phyloP scores from a whole-genome alignment of 139 green algal species.

The Astrephomene gubernaculifera region DNA sequence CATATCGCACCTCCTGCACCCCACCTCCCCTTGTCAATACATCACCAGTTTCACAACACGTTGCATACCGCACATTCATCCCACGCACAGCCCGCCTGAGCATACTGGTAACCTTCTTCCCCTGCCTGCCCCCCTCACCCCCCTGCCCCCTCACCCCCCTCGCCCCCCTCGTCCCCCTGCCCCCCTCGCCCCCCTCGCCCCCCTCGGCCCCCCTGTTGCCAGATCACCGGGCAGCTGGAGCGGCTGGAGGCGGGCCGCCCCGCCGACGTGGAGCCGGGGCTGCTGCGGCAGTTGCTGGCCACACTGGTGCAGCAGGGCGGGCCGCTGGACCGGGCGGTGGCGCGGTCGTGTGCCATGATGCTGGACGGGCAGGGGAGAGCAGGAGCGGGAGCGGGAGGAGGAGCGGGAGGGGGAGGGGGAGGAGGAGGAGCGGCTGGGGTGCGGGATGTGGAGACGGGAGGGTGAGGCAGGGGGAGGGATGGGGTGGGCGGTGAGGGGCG shows the following conservation, averaged over 20 bases:
- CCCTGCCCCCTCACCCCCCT: neutral
- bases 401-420: neutral
- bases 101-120: too few species aligned
- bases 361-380: neutral
- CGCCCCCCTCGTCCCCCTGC: neutral
- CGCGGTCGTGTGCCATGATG: neutral
- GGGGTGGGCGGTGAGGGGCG: too few species aligned
- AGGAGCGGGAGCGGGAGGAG: neutral
- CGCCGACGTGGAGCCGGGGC: neutral
- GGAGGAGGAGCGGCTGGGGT: too few species aligned
- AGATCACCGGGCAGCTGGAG: neutral
- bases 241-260: neutral
- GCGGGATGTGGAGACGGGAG: neutral
- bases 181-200: neutral
- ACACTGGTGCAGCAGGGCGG: neutral
- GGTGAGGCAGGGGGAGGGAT: too few species aligned
- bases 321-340: neutral
- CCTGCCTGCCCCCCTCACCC: neutral
- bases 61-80: too few species aligned
- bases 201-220: neutral
- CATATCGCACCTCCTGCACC: too few species aligned
- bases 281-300: neutral
- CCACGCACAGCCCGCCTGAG: too few species aligned
- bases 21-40: too few species aligned
- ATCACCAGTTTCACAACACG: too few species aligned